Conservation (phyloP, 345 rosid genomes). For the Triadica sebifera region DNA sequence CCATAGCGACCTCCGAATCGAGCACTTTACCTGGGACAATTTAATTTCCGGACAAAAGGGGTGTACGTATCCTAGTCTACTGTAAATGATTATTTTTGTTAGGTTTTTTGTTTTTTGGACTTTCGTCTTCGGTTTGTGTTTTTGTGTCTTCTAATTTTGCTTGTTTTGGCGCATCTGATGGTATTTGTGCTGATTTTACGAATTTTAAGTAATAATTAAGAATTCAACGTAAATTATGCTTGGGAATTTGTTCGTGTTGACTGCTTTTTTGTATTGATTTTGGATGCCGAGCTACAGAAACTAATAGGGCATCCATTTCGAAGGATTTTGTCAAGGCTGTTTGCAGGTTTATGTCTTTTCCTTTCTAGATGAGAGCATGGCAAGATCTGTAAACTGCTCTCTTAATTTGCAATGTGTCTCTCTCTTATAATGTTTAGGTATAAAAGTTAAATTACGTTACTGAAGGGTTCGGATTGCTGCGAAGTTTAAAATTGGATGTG, state of each 20-base stretch:
- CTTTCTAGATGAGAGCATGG: background rate
- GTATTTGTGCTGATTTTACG: too few species aligned
- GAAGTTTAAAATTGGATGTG: too few species aligned
- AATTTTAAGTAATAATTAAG: background rate
- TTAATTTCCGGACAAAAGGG: constrained; percentile 95
- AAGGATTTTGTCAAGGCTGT: constrained; percentile 86
- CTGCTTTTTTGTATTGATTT: constrained; percentile 62
- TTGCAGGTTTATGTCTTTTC: constrained; percentile 53
- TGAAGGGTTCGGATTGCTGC: too few species aligned
- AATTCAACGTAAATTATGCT: too few species aligned
- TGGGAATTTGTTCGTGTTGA: constrained; percentile 2
- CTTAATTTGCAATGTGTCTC: background rate
- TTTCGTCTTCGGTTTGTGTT: too few species aligned
- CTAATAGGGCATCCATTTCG: constrained; percentile 71
- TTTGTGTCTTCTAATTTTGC: too few species aligned
- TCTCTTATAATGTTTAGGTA: too few species aligned
- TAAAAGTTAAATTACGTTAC: too few species aligned
- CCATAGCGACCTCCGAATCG: constrained; percentile 70
- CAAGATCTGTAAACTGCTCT: background rate
- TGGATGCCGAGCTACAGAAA: constrained; percentile 83
- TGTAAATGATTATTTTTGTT: background rate
- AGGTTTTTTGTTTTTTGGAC: too few species aligned
- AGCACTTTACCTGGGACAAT: constrained; percentile 79
- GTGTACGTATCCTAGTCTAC: constrained; percentile 40
- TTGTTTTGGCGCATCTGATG: too few species aligned